These are phyloP conservation scores for Nicotiana knightiana DNA, from an alignment of 257 asterid genomes.

Conservation along the genomic window DNA sequence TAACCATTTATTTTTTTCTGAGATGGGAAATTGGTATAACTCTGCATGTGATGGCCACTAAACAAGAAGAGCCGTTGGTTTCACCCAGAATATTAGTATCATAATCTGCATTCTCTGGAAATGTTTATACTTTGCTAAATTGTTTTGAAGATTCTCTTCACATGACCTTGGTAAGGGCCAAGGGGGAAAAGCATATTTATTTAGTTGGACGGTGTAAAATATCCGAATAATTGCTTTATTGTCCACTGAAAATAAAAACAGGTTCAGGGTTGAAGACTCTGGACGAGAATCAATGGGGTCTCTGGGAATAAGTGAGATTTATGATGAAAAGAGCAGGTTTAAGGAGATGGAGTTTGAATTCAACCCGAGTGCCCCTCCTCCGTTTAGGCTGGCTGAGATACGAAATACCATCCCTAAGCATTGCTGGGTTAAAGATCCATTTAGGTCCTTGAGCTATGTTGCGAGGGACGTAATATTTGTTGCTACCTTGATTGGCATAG, in stretches of 20 bases:
- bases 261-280: not conserved
- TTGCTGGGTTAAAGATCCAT: conserved; percentile 64
- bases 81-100: not conserved
- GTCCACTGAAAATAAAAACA: not conserved
- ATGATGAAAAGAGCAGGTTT: not conserved
- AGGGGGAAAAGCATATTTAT: not conserved
- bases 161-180: not conserved
- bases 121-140: not conserved
- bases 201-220: not conserved
- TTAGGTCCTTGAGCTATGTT: conserved; percentile 45
- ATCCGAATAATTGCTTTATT: not conserved
- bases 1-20: not conserved
- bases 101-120: not conserved
- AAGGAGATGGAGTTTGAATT: conserved; percentile 13
- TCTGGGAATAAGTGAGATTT: not conserved
- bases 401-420: conserved; percentile 57
- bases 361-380: conserved; percentile 60
- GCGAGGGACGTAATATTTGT: conserved; percentile 32
- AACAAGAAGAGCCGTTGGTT: not conserved
- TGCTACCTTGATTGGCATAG: conserved; percentile 31
- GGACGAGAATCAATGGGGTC: not conserved
- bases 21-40: not conserved
- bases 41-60: not conserved
- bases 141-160: not conserved
- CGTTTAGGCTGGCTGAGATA: conserved; percentile 51